Base-by-base conservation (phyloP, 305 asterid genomes). In the Fraxinus latifolia region DNA sequence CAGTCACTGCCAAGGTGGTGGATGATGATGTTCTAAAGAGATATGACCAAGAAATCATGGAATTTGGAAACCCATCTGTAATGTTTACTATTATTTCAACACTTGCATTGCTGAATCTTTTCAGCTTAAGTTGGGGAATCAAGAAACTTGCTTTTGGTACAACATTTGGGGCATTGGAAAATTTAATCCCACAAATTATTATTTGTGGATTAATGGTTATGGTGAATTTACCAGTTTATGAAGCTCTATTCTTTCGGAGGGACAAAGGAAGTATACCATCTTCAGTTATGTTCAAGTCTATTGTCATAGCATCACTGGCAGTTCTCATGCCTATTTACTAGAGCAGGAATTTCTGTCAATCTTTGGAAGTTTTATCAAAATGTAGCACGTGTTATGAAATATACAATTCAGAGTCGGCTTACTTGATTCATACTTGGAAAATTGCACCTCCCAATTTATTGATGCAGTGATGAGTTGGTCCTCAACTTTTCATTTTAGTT, bases 51-150 rank as follows among this genome's bases (percentile, higher is more conserved):
- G 99, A 86, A 72, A 71, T 91, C 15, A 82, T 92, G 68, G 97
- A 95, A 80, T 95, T 95, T 34, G 98, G 99, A 11, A 90, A 88
- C 86, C 84, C 90, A n/a, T 91, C 93, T 4, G 70, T 85, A 27
- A 82, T 89, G 92, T 90, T 79, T 67, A 73, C 86, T 1, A 89
- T 92, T 32, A 81, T 89, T 15, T 80, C 94, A 6, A 86, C 94
- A 7, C 47, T 93, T 7, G 93, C 95, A 21, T 8, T 92, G 84
- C 73, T 95, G 31, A 93, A 95, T 84, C 86, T 91, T 5, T 36
- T 91, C 44, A 60, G 91, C 81, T 80, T 91, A 1, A 80, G 68
- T 0, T 90, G 85, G 85, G 95, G 91, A 15, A 42, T 85, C 74
- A 79, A 34, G 87, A 86, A 11, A 3, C 78, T 74, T 23, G 3